These are phyloP conservation scores for Asterochloris erici DNA, from an alignment of 139 green algal species.

Conservation along the genomic window DNA sequence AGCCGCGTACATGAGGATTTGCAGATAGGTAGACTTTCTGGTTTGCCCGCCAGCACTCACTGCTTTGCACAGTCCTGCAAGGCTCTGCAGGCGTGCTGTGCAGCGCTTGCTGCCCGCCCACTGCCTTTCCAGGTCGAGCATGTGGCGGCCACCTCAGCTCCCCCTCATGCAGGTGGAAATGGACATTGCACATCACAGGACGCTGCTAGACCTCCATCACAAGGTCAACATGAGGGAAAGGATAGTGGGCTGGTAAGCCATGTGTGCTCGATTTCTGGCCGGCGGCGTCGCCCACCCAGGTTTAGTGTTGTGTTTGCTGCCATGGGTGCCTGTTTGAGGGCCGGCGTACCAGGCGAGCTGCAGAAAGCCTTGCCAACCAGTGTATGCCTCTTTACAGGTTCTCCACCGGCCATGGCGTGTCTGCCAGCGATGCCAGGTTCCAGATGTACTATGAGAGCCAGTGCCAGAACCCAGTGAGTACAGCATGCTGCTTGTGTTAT, in stretches of 20 bases:
- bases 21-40: too few species aligned
- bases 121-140: not conserved
- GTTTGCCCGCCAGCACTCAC: too few species aligned
- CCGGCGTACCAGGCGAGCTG: not conserved
- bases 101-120: not conserved
- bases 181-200: constrained; percentile 93
- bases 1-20: not conserved
- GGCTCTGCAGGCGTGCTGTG: too few species aligned
- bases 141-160: too few species aligned
- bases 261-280: not conserved
- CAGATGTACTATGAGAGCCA: constrained; percentile 9
- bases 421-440: constrained; percentile 65
- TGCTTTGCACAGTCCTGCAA: too few species aligned
- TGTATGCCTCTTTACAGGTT: constrained; percentile 58
- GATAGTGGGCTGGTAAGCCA: constrained; percentile 86
- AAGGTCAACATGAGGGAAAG: constrained; percentile 78
- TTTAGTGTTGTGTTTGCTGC: not conserved
- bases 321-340: not conserved
- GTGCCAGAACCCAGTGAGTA: constrained; percentile 16
- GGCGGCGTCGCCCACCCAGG: not conserved
- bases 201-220: constrained; percentile 88
- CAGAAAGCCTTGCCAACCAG: too few species aligned
- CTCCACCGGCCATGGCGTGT: constrained; percentile 73
- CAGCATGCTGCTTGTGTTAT: not conserved
- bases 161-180: constrained; percentile 73